Evolutionary conservation across 345 rosid genomes (phyloP), one percentile per base, ranked within the genome.

Genomic region (Eutrema japonicum): DNA sequence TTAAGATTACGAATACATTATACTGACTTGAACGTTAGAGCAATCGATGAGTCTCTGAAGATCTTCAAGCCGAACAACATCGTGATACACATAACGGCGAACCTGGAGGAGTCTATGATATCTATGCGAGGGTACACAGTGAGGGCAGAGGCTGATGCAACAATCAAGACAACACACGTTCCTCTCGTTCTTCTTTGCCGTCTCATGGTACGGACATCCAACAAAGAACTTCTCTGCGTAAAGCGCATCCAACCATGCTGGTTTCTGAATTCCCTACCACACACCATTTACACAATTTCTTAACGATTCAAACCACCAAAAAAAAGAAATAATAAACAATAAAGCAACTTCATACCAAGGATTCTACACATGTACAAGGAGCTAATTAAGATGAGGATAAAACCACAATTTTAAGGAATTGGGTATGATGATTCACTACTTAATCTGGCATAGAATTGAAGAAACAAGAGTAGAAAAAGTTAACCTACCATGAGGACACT

Each of bases 21-120:
- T 18, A 58, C 50, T 32, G 6, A 88, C 98, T 90, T 95, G 99
- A 81, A 95, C 99, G 60, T 82, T 88, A 8, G 99, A 82, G 87
- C 99, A 92, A 78, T 95, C 99, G 7, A 95, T 83, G 42, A 95
- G 96, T 78, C 84, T 95, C 64, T 88, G 81, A 26, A 95, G 90
- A 82, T 95, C 99, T 72, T 95, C 97, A 72, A 95, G 78, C 75
- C 99, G 71, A 64, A 95, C 99, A 64, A 95, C 99, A 8, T 95
- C 99, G 26, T 92, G 99, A 74, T 95, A 95, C 8, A 95, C 97
- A 52, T 95, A 95, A 5, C 97, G 96, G 6, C 98, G 96, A 72
- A 94, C 82, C 66, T 95, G 99, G 70, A 95, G 99, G 49, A 95
- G 97, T 16, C 96, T 75, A 40, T 95, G 98, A 71, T 79, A 87